phyloP scores from a whole-genome alignment of 345 rosid species.

The Euphorbia lathyris region DNA sequence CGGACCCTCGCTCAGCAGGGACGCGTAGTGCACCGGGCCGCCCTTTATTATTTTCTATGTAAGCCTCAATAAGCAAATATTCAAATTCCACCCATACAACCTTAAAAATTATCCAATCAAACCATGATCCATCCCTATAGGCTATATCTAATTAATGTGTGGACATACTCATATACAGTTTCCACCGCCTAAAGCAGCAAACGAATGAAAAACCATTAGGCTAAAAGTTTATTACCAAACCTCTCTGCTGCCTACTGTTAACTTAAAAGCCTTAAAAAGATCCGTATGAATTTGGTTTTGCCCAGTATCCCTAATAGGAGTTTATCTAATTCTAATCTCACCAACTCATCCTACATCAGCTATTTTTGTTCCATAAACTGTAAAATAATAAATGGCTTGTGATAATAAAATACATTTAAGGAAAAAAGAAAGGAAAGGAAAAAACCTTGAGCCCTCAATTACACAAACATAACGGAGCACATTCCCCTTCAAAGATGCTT shows the following conservation, averaged over 20 bases:
- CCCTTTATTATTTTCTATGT: no score
- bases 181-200: neutral
- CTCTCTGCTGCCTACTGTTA: neutral
- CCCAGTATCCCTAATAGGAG: no score
- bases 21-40: no score
- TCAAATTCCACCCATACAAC: neutral
- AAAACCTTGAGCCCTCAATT: slow-evolving; percentile 75
- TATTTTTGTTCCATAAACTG: neutral
- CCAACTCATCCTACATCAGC: neutral
- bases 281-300: neutral
- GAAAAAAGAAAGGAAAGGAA: neutral
- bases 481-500: slow-evolving; percentile 64
- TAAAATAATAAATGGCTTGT: neutral
- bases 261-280: neutral
- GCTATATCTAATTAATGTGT: neutral
- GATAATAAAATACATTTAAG: neutral
- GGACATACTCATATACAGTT: neutral
- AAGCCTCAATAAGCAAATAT: neutral
- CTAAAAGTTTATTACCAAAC: neutral
- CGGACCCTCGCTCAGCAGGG: no score
- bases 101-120: neutral
- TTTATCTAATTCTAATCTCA: neutral
- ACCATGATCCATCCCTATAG: neutral
- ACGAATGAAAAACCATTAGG: neutral
- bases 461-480: slow-evolving; percentile 91